Base-by-base conservation (phyloP, 257 asterid genomes). In the Anisodus acutangulus region DNA sequence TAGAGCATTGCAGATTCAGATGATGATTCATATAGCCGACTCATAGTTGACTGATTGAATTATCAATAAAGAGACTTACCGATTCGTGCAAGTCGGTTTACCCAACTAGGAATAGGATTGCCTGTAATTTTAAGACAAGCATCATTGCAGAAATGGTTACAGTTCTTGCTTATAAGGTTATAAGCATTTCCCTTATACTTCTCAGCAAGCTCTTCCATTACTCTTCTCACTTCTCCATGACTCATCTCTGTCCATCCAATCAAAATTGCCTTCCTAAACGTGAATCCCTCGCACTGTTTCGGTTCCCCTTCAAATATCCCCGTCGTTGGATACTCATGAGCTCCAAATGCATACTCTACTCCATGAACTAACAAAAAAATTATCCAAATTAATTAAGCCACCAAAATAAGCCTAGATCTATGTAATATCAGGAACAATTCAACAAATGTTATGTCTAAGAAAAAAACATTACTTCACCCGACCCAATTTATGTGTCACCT, bases 221-320 rank as follows among this genome's bases (percentile, higher is more conserved):
- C 86, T 22, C 83, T 62, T 72, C 88, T 87, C 60, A 90, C 88
- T 31, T 87, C 87, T 43, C 85, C 85, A 2, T 54, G 35, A 3
- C 79, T 78, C 91, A 87, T 86, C 74, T 88, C 91, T 10, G 92
- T 88, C 90, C 91, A 90, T 17, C 92, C 92, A 22, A 88, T 88
- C 86, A 90, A 68, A 22, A 90, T 88, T n/a, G 92, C 81, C 81
- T 90, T 86, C 85, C 93, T 78, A 70, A 90, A 90, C n/a, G 84
- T 88, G 26, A 90, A 90, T 45, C 92, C 93, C 10, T 88, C 91
- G 49, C 87, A 88, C 13, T 86, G 92, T 37, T 86, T 90, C 35
- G 93, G 92, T n/a, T 88, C 91, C 15, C 86, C 92, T 81, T 90
- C 93, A 59, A 90, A 90, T 43, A 90, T 90, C 47, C 93, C 93